Base-by-base conservation (phyloP, 1,139 yeast genomes). In the Pichia sp. region DNA sequence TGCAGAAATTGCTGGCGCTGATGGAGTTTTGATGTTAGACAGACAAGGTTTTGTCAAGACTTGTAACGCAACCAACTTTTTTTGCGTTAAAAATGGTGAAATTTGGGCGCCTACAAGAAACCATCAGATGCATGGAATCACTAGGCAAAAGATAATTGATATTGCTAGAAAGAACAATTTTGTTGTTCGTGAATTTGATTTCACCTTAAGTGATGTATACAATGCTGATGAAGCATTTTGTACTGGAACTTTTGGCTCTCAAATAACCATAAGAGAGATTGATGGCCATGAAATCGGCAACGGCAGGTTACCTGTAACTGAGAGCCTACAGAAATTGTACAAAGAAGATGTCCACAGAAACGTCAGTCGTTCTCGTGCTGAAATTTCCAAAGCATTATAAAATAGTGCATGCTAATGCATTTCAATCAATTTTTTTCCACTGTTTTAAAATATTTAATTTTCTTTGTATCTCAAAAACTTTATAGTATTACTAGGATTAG, bases 101-200 rank as follows among this genome's bases (percentile, higher is more conserved):
- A 26, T 47, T 10, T 44, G 53, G 48, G 53, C 50, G 12, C 53
- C 50, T 36, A 50, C 53, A n/a, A 40, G 34, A n/a, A 42, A 50
- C 34, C 47, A 50, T 9, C 50, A 50, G 45, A 50, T 50, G 50
- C 50, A 50, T 23, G 53, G 53, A 31, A 41, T 50, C 21, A 50
- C 48, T 4, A 50, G 53, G 30, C 50, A 50, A 28, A 50, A 50
- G 26, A 47, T 47, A 4, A 19, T 47, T 3, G 50, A 43, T 28
- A n/a, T 50, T 10, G 40, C 53, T 4, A 50, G 50, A 34, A n/a
- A 21, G 5, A 21, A 41, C 12, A 48, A 48, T 4, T 5, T 50
- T 1, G 37, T 41, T 34, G 50, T 50, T 4, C 46, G 41, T 16
- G 50, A 50, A 19, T 5, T 30, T 22, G 40, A 47, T 21, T 47